Conservation (phyloP, 1,284 basidiomycete species). For the Coniophora puteana region DNA sequence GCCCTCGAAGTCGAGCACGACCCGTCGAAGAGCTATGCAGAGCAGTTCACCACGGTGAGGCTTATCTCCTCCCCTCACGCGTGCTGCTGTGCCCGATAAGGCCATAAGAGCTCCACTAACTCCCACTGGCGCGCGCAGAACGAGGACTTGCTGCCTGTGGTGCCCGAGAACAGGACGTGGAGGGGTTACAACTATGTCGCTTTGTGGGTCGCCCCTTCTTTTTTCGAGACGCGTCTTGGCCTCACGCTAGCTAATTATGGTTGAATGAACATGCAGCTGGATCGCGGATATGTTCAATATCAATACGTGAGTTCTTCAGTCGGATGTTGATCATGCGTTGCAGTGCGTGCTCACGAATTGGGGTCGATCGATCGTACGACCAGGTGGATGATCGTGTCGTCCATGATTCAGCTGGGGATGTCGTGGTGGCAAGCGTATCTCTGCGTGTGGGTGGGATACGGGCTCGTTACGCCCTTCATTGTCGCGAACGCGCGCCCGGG, state of each 20-base stretch:
- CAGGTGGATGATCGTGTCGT: constrained; percentile 74
- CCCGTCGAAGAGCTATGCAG: constrained; percentile 42
- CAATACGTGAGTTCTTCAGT: constrained; percentile 55
- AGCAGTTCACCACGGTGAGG: constrained; percentile 53
- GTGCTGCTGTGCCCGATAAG: constrained; percentile 3
- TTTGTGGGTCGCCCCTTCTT: constrained; percentile 43
- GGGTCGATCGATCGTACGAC: constrained; percentile 6
- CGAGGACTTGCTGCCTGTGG: constrained; percentile 60
- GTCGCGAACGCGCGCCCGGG: constrained; percentile 80
- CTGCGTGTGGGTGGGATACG: constrained; percentile 76
- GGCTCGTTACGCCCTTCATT: constrained; percentile 69
- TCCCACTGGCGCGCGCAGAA: constrained; percentile 43
- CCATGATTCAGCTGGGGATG: constrained; percentile 72
- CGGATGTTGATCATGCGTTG: not conserved
- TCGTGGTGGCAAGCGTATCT: constrained; percentile 86
- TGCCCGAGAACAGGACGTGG: constrained; percentile 57
- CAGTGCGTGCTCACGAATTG: not conserved
- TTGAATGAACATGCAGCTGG: constrained; percentile 47
- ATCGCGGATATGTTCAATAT: constrained; percentile 80
- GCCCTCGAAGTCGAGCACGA: constrained; percentile 49
- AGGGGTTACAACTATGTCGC: constrained; percentile 56
- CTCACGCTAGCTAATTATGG: constrained; percentile 2
- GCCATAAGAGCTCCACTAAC: constrained; percentile 17
- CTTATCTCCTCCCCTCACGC: constrained; percentile 1
- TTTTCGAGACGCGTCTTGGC: not conserved